A percentile compares a stretch with the other conserved stretches of the same genome.
These are phyloP conservation scores for Talaromyces borbonicus DNA, from an alignment of 495 filamentous ascomycete genomes.

Conservation along the genomic window DNA sequence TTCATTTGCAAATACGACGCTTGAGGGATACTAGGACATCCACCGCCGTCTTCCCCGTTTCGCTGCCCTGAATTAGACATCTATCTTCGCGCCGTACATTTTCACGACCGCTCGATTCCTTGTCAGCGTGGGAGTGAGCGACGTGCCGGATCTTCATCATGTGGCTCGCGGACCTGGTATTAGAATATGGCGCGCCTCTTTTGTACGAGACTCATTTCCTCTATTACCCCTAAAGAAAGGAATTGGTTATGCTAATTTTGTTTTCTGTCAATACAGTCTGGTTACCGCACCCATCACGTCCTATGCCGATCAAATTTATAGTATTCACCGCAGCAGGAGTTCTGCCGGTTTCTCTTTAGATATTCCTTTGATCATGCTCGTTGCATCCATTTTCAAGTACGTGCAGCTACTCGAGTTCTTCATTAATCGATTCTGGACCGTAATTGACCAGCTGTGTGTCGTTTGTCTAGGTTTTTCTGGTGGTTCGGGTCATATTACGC, in stretches of 20 bases:
- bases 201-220: no score
- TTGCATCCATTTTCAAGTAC: constrained; percentile 84
- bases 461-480: constrained; percentile 67
- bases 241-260: constrained; percentile 12
- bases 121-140: no score
- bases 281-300: constrained; percentile 76
- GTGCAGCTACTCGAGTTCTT: constrained; percentile 12
- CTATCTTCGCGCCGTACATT: no score
- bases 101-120: no score
- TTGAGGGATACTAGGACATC: no score
- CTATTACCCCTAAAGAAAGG: background rate
- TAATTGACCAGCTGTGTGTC: constrained; percentile 5
- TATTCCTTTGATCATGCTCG: constrained; percentile 95
- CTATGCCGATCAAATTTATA: constrained; percentile 85
- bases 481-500: constrained; percentile 87
- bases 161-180: constrained; percentile 28
- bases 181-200: constrained; percentile 38
- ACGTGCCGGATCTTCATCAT: constrained; percentile 17
- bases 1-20: no score
- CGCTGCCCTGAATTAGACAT: no score
- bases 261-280: constrained; percentile 33
- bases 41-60: no score
- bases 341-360: constrained; percentile 85
- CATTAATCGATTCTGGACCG: background rate
- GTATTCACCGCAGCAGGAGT: constrained; percentile 69